Conservation (phyloP, 306 rosid genomes). For the Casuarina glauca region DNA sequence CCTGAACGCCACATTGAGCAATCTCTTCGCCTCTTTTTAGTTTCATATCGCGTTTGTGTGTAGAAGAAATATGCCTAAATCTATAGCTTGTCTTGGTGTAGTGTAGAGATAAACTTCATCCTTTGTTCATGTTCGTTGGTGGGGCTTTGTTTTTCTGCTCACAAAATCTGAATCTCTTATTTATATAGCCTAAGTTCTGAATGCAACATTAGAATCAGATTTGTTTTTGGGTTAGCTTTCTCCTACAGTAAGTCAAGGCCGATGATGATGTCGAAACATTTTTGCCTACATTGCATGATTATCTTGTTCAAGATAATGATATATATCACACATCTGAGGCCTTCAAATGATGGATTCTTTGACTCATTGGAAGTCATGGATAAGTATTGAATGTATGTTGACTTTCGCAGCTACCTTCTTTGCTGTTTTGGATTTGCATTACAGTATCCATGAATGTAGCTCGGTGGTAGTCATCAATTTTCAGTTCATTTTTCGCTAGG, state of each 20-base stretch:
- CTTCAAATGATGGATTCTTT: slow-evolving; percentile 7
- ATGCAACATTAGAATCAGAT: too few species aligned
- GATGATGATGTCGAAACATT: slow-evolving; percentile 19
- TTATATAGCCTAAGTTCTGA: too few species aligned
- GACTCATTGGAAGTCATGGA: not conserved
- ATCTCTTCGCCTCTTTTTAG: not conserved
- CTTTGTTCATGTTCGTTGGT: too few species aligned
- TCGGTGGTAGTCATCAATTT: not conserved
- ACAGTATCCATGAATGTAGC: not conserved
- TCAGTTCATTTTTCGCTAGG: not conserved
- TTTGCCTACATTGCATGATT: slow-evolving; percentile 49
- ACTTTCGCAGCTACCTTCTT: not conserved
- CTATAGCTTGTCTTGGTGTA: too few species aligned
- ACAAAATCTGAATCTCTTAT: too few species aligned
- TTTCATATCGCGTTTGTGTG: not conserved
- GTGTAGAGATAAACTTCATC: too few species aligned
- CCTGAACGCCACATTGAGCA: slow-evolving; percentile 60
- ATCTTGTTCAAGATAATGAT: slow-evolving; percentile 28
- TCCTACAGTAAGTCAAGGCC: slow-evolving; percentile 25
- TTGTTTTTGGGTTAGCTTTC: not conserved
- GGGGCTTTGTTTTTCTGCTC: too few species aligned
- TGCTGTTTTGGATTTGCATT: not conserved
- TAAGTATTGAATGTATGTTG: not conserved
- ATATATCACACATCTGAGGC: slow-evolving; percentile 28
- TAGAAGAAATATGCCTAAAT: not conserved